Base-by-base conservation (phyloP, 2,329 filamentous ascomycete species). In the Aspergillus sclerotialis region DNA sequence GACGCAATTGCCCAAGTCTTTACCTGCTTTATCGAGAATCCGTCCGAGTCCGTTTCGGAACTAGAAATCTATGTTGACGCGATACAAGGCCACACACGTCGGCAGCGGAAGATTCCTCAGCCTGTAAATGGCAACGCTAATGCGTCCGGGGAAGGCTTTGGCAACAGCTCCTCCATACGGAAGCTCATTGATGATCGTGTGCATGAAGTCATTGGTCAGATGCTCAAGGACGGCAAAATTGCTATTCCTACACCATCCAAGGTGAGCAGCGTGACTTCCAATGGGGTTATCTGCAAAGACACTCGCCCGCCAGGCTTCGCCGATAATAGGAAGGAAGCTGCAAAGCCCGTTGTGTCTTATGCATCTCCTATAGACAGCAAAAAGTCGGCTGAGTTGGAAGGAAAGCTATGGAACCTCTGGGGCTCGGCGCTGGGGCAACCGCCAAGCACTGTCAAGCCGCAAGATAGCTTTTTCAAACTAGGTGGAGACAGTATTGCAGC, bases 381-480 rank as follows among this genome's bases (percentile, higher is more conserved):
- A 10, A 47, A 54, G 32, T 45, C 50, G 12, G 48, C 45, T 9
- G 47, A 52, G 28, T 38, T 58, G 30, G 58, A 63, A 35, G 50
- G 49, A 21, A 60, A 53, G 25, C 51, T 64, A 9, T 53, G 61
- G 49, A 47, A 40, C n/a, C 49, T 64, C 29, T 65, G 60, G 61
- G 56, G 60, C 26, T 52, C 51, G 26, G 56, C 59, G 17, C 43
- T 64, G 28, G 56, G 54, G 14, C 41, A 62, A 6, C 47, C 58
- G 5, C 44, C 55, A 5, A 50, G 57, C 14, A 46, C 43, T 11
- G 53, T 64, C 19, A 51, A 53, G 23, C 49, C 50, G 19, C 54
- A 61, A 16, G 58, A 61, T 28, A 67, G 57, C 39, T 69, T 69
- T 50, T 64, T 65, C 46, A 56, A 60, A 21, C 33, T 64, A 12